Evolutionary conservation across 2,329 filamentous ascomycete species (phyloP).

Genomic region (Xylaria arbuscula): DNA sequence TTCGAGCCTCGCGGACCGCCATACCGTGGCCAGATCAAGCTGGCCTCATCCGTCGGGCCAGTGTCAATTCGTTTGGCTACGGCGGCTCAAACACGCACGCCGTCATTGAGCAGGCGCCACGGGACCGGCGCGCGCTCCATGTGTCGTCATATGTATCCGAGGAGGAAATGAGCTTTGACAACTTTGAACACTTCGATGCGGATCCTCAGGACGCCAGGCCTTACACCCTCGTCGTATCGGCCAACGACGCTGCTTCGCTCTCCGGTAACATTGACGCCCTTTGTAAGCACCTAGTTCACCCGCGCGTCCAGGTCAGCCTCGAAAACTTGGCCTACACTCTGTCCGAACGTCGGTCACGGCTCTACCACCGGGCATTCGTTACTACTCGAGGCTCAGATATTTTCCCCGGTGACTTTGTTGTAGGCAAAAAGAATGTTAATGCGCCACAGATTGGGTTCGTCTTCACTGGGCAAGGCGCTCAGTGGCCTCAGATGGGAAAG

Average conservation of each 20-base stretch:
- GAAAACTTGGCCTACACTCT: conserved; percentile 49
- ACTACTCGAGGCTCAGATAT: conserved; percentile 20
- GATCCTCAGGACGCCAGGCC: too few species aligned
- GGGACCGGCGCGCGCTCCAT: background rate
- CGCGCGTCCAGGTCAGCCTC: conserved; percentile 40
- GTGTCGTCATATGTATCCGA: conserved; percentile 16
- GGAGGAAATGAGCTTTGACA: background rate
- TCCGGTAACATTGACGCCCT: conserved; percentile 39
- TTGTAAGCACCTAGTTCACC: conserved; percentile 44
- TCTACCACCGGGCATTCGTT: conserved; percentile 43
- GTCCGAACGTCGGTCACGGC: conserved; percentile 39
- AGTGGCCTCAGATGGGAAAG: conserved; percentile 45
- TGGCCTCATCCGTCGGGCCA: conserved; percentile 40
- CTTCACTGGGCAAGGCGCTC: conserved; percentile 45
- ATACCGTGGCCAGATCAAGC: conserved; percentile 44
- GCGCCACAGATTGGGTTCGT: conserved; percentile 30
- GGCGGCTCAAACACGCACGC: conserved; percentile 53
- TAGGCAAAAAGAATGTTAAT: background rate
- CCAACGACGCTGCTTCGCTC: conserved; percentile 43
- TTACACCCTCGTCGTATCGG: conserved; percentile 41
- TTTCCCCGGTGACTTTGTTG: too few species aligned
- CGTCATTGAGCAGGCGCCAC: conserved; percentile 37
- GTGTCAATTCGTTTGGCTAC: conserved; percentile 52
- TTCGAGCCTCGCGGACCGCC: conserved; percentile 31
- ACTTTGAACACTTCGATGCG: conserved; percentile 10